Evolutionary conservation across 1,284 basidiomycete species (phyloP), one percentile per base, ranked within the genome.

Genomic region (Cutaneotrichosporon mucoides): DNA sequence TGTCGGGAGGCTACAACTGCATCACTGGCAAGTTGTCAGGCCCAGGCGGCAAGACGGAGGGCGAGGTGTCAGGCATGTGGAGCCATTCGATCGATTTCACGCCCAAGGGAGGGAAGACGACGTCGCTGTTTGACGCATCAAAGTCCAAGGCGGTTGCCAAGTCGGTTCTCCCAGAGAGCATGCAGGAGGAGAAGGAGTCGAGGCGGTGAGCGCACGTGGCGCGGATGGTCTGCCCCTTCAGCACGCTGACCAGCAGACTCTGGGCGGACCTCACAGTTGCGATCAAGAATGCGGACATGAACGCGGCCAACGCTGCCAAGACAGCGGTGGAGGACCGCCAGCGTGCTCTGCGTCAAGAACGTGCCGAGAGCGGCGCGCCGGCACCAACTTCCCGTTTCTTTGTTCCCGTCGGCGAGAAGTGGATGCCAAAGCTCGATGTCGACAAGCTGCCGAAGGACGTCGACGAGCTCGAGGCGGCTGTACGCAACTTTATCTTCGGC

Each of bases 1-100:
- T 97, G 76, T 93, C 91, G 1, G 95, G 95, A 13, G 89, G 89
- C 34, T 98, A 99, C 81, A 99, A 99, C 73, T 86, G 88, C 34
- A 86, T 99, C 60, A 78, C 84, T 4, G 96, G 94, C 37, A 86
- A 86, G 64, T 84, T 98, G 65, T 87, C 86, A 65, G 73, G 75
- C 1, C 75, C 77, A 1, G 66, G 66, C n/a, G 83, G 82, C 60
- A 81, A 82, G n/a, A 87, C 92, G 2, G 80, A 90, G 13, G 95
- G 94, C 9, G 93, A 98, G 70, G 81, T 99, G 33, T 84, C 84
- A 5, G 95, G 95, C 34, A 86, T 89, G 73, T 99, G 95, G 95
- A 92, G 86, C 73, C 87, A 90, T 61, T 76, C 84, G 15, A 95
- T 99, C 88, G 92, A 97, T 65, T 89, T 88, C 76, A 89, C 87